These are phyloP conservation scores for Torrubiellomyces zombiae DNA, from an alignment of 2,329 filamentous ascomycete genomes.

Conservation along the genomic window DNA sequence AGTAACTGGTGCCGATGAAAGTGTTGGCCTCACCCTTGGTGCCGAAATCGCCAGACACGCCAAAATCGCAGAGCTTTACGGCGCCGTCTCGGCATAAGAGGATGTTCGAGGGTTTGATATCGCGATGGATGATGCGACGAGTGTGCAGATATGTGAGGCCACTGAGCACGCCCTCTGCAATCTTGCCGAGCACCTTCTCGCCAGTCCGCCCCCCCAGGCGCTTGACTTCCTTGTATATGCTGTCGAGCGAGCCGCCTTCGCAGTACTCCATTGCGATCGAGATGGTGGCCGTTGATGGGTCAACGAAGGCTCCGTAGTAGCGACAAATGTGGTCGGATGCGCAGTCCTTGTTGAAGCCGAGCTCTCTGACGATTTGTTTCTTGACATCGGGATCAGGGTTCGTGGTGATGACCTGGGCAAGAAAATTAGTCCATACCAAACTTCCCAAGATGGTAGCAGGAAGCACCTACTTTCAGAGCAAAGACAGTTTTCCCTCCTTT, in stretches of 20 bases:
- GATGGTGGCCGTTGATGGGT: conserved; percentile 89
- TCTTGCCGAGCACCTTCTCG: conserved; percentile 93
- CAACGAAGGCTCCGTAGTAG: conserved; percentile 94
- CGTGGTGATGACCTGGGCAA: conserved; percentile 74
- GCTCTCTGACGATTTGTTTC: conserved; percentile 91
- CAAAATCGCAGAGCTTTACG: conserved; percentile 97
- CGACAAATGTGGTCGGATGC: conserved; percentile 91
- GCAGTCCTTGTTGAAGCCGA: conserved; percentile 96
- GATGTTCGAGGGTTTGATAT: conserved; percentile 98
- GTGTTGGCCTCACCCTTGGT: conserved; percentile 98
- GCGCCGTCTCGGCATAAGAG: conserved; percentile 81
- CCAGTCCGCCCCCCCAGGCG: conserved; percentile 86
- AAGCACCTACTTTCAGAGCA: conserved; percentile 62
- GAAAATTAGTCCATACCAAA: conserved; percentile 6
- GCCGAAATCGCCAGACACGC: conserved; percentile 92
- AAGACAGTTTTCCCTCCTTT: conserved; percentile 90
- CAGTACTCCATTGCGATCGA: conserved; percentile 99
- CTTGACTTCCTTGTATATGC: conserved; percentile 94
- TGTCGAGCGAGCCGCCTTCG: conserved; percentile 88
- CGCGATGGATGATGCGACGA: conserved; percentile 93
- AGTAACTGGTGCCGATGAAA: conserved; percentile 96
- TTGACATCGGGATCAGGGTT: conserved; percentile 96
- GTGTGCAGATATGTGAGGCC: conserved; percentile 90
- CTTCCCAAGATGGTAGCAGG: neutral
- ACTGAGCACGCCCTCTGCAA: conserved; percentile 85